Evolutionary conservation across 2,329 filamentous ascomycete genomes (phyloP), one percentile per base, ranked within the genome.

Genomic region (Pseudodiploospora longispora): DNA sequence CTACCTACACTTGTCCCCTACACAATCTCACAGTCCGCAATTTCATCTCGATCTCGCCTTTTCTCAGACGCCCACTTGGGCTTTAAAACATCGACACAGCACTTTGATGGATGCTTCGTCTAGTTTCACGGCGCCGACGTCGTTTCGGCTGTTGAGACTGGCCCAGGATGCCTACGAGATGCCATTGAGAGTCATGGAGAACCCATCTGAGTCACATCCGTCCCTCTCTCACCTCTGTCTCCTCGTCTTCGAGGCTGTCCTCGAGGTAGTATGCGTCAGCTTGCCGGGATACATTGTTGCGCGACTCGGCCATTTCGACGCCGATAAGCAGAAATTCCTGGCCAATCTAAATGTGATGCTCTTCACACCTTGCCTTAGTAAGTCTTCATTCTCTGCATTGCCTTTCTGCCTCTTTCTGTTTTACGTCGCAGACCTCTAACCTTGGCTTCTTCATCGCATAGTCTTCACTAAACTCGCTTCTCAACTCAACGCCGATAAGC

Each of bases 391-490:
- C 5, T 28, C 10, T 6, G 6, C 36, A 30, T 36, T 38, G 10
- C 27, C 40, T 29, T 33, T 29, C 34, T 19, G 6, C 7, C 30
- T 27, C 31, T 9, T 30, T 27, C n/a, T 19, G 19, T 3, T 19
- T 19, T 19, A 19, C 19, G 19, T 19, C 30, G 37, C 30, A 29
- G 27, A 30, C 36, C 30, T 32, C 29, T 27, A 44, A 27, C 5
- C 43, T 50, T 31, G 49, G 32, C 27, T 10, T 6, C 10, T 30
- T 27, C 6, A 5, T 12, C 3, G 10, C 9, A 12, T 51, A 93
- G 89, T 98, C 64, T 98, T 97, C 66, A 95, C 87, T 10, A 98
- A 98, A 66, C 78, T 98, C 34, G 93, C 90, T 6, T 95, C 89
- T 2, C 91, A 98, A 66, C 76, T 98, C 47, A 95, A 86, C 38